These are phyloP conservation scores for Scenedesmus sp. DNA, from an alignment of 163 green algal genomes.

Conservation along the genomic window DNA sequence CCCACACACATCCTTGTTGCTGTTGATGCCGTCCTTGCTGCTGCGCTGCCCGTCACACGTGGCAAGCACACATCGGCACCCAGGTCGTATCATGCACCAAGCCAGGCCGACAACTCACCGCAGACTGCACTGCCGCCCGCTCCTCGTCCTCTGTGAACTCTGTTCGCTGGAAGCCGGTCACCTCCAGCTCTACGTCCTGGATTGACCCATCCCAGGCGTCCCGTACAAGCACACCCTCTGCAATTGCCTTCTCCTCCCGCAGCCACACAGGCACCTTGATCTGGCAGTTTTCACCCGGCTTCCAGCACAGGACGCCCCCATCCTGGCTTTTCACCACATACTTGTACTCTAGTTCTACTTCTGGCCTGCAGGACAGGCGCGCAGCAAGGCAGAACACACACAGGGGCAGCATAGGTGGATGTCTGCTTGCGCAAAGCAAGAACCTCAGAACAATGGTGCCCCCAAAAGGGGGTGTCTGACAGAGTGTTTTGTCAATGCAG, in stretches of 20 bases:
- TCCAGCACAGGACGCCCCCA: conserved; percentile 51
- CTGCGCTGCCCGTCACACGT: not conserved
- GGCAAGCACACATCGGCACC: not conserved
- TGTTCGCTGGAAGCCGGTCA: not conserved
- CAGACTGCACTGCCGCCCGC: conserved; percentile 48
- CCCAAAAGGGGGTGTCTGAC: too few species aligned
- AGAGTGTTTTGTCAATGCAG: too few species aligned
- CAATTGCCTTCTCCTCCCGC: conserved; percentile 30
- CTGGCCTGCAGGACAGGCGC: not conserved
- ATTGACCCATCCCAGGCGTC: conserved; percentile 56
- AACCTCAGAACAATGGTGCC: too few species aligned
- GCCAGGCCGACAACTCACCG: conserved; percentile 17
- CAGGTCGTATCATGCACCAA: not conserved
- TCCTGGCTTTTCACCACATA: conserved; percentile 55
- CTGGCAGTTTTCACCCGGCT: conserved; percentile 53
- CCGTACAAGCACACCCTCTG: conserved; percentile 42
- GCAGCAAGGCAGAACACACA: not conserved
- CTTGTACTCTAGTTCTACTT: conserved; percentile 60
- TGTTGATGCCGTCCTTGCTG: not conserved
- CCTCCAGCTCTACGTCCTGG: conserved; percentile 49
- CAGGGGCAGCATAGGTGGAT: not conserved
- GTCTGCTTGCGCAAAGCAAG: too few species aligned
- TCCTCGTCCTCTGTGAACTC: conserved; percentile 50
- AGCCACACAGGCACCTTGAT: conserved; percentile 49
- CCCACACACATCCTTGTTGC: not conserved